Evolutionary conservation across 2,329 filamentous ascomycete species (phyloP).

Genomic region (Karstenula rhodostoma): DNA sequence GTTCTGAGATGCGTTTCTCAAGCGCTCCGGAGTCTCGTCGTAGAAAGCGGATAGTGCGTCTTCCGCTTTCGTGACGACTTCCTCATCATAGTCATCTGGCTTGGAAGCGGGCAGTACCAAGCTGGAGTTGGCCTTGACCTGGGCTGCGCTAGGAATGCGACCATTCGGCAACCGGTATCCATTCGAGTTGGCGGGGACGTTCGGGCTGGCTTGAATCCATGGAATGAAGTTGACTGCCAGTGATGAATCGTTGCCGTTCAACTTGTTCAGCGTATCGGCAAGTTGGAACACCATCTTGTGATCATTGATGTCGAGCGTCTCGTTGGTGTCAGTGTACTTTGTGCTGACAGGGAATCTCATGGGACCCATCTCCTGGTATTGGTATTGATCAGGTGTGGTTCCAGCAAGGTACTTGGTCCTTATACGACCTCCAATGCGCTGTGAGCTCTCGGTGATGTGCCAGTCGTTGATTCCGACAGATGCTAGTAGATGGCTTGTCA

Average conservation of each 20-base stretch:
- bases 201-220: constrained; percentile 66
- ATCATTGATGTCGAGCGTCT: constrained; percentile 67
- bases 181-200: constrained; percentile 58
- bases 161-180: constrained; percentile 45
- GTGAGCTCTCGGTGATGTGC: constrained; percentile 67
- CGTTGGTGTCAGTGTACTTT: constrained; percentile 60
- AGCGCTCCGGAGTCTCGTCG: constrained; percentile 28
- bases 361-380: constrained; percentile 73
- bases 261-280: constrained; percentile 65
- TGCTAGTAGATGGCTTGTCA: constrained; percentile 61
- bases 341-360: constrained; percentile 69
- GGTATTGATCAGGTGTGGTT: constrained; percentile 67
- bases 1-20: constrained; percentile 55
- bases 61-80: constrained; percentile 27
- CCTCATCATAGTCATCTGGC: constrained; percentile 24
- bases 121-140: constrained; percentile 38
- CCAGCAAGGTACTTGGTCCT: constrained; percentile 69
- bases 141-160: constrained; percentile 42
- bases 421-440: constrained; percentile 69
- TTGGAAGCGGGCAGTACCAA: neutral
- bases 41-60: constrained; percentile 31
- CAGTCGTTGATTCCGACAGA: constrained; percentile 67
- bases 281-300: constrained; percentile 72
- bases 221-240: constrained; percentile 68
- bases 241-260: constrained; percentile 62